Evolutionary conservation across 129 eudicot species (phyloP), one percentile per base, ranked within the genome.

Genomic region (Arctium lappa): DNA sequence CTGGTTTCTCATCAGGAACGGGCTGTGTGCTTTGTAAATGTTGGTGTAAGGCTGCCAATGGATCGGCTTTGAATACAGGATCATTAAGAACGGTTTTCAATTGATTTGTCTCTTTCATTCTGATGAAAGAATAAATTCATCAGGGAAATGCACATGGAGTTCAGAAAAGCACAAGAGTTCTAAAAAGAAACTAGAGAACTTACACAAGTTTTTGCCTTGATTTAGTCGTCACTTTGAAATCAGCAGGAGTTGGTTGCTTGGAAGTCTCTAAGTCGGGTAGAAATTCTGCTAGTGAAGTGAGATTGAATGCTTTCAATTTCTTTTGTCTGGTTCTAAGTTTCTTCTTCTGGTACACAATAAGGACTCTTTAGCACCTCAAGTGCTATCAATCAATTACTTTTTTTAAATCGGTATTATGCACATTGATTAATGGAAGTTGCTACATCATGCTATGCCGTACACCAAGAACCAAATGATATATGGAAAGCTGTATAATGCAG

Each of bases 1-100:
- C 46, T 30, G 89, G 91, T 87, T 91, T 91, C 83, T 86, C 88
- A 5, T 89, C 97, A 1, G 39, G 31, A 38, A 73, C 77, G 72
- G 97, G 97, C 75, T 95, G 97, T 16, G 97, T 95, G 85, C 83
- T 90, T 85, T 87, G 97, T 82, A 95, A 77, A 85, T 95, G 97
- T 80, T 91, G 92, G 86, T 91, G 90, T 37, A 95, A 90, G 68
- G 97, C 97, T 78, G 87, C 97, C 78, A 93, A 83, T 40, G 99
- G 99, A 79, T 95, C 92, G 1, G 95, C 88, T 81, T 86, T 90
- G 84, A 90, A 95, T 79, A 72, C 84, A 10, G 97, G 93, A 82
- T 93, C 84, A 70, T 78, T 83, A 75, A 93, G 88, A 72, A 93
- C 97, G 2, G 86, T 83, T 85, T 78, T 89, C 92, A 95, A 38